Percentiles rank a stretch among this genome's conserved stretches.
phyloP scores from a whole-genome alignment of 768 basidiomycete genomes.

The Cubamyces sp. region DNA sequence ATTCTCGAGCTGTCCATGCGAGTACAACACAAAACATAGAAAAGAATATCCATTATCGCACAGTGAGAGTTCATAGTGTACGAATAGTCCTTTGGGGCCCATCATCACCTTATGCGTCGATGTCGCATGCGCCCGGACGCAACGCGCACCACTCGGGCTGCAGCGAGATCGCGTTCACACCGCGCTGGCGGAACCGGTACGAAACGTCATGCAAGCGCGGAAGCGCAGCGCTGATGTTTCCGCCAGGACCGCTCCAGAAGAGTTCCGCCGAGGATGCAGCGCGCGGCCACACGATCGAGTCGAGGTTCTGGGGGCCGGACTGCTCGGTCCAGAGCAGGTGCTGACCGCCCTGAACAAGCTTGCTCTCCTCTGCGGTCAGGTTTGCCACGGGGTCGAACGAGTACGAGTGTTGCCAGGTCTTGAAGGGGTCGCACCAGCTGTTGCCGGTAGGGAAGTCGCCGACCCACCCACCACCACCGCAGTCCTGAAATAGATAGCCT shows the following conservation, averaged over 20 bases:
- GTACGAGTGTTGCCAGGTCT: conserved; percentile 76
- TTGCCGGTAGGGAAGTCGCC: conserved; percentile 53
- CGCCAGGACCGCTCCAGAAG: conserved; percentile 68
- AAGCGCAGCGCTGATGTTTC: conserved; percentile 46
- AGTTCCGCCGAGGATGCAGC: conserved; percentile 75
- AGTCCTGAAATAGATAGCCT: conserved; percentile 53
- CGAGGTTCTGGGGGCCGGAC: conserved; percentile 66
- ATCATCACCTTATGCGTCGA: conserved; percentile 32
- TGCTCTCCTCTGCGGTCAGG: conserved; percentile 49
- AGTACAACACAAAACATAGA: too few species aligned
- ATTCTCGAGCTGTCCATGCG: too few species aligned
- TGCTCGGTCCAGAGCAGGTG: conserved; percentile 80
- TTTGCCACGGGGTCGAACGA: conserved; percentile 72
- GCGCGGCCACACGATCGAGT: conserved; percentile 75
- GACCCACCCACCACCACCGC: conserved; percentile 75
- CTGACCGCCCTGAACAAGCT: conserved; percentile 76
- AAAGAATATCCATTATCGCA: too few species aligned
- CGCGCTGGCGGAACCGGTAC: conserved; percentile 65
- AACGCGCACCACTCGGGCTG: conserved; percentile 79
- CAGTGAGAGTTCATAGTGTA: too few species aligned
- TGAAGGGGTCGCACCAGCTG: conserved; percentile 82
- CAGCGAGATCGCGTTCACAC: conserved; percentile 60
- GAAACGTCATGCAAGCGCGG: conserved; percentile 69
- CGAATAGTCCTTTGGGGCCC: too few species aligned
- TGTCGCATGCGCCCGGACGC: conserved; percentile 59